Evolutionary conservation across 192 early-diverging fungal species (phyloP).

Genomic region (Fimicolochytrium jonesii): DNA sequence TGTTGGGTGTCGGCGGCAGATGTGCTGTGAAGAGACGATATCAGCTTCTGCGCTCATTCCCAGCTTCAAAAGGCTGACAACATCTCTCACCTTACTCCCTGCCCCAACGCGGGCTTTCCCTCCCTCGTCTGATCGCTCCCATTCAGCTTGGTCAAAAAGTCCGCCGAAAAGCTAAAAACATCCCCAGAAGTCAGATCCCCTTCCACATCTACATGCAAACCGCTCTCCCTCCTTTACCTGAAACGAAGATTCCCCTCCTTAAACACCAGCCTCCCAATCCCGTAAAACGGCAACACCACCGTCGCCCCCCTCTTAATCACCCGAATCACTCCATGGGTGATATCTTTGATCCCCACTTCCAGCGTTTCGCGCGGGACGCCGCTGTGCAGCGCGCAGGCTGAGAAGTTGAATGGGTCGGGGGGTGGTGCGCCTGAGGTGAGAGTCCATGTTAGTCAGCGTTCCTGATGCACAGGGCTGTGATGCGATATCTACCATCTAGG

Average conservation of each 20-base stretch:
- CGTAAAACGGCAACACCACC: conserved; percentile 27
- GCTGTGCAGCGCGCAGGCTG: conserved; percentile 26
- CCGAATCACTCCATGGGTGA: conserved; percentile 37
- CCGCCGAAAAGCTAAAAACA: conserved; percentile 16
- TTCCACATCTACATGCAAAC: no score
- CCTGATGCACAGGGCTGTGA: no score
- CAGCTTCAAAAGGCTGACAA: no score
- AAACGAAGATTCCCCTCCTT: conserved; percentile 34
- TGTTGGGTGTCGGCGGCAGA: no score
- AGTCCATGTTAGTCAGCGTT: neutral
- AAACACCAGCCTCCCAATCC: conserved; percentile 37
- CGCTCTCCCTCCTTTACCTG: no score
- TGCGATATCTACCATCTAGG: conserved; percentile 10
- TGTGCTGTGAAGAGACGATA: no score
- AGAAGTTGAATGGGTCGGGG: conserved; percentile 42
- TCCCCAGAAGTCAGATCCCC: no score
- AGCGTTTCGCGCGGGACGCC: conserved; percentile 38
- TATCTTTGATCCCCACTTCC: conserved; percentile 44
- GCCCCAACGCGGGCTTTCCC: no score
- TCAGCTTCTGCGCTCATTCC: no score
- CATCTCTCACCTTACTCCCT: no score
- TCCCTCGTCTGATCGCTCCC: no score
- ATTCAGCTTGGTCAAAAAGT: conserved; percentile 4
- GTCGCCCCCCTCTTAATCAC: conserved; percentile 30
- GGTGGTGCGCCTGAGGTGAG: conserved; percentile 22